These are phyloP conservation scores for Geotrichum macrosporum DNA, from an alignment of 1,139 yeast species.

Conservation along the genomic window DNA sequence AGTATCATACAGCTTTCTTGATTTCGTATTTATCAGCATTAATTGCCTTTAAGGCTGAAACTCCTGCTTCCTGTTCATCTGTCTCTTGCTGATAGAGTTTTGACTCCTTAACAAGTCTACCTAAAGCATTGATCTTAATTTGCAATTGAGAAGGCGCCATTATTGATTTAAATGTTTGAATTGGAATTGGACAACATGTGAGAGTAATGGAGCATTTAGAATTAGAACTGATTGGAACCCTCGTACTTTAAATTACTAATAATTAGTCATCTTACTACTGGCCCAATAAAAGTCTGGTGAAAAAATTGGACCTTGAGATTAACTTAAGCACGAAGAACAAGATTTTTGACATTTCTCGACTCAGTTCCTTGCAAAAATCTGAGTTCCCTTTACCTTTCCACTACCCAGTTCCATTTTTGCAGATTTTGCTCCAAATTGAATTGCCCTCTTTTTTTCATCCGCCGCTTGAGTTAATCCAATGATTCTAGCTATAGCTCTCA, in stretches of 20 bases:
- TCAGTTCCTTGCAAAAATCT: no score
- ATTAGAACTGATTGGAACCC: background rate
- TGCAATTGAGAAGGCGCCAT: slow-evolving; percentile 78
- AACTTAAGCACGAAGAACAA: no score
- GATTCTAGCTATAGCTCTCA: slow-evolving; percentile 56
- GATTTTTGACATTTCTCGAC: no score
- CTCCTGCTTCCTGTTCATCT: slow-evolving; percentile 50
- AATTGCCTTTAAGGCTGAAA: slow-evolving; percentile 41
- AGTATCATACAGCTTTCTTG: slow-evolving; percentile 49
- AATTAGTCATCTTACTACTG: no score
- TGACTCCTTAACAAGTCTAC: slow-evolving; percentile 71
- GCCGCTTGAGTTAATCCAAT: slow-evolving; percentile 54
- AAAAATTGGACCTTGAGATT: no score
- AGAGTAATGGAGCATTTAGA: background rate
- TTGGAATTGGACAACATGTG: background rate
- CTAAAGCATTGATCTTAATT: slow-evolving; percentile 71
- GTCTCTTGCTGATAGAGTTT: slow-evolving; percentile 60
- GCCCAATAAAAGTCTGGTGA: no score
- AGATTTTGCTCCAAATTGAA: slow-evolving; percentile 92
- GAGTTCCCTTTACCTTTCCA: slow-evolving; percentile 62
- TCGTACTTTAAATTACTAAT: no score
- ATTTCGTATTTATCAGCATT: slow-evolving; percentile 65
- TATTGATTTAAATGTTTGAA: no score
- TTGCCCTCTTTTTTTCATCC: slow-evolving; percentile 84
- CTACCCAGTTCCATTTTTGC: slow-evolving; percentile 85